A percentile compares a stretch with the other conserved stretches of the same genome.
These are phyloP conservation scores for Fusarium nanum DNA, from an alignment of 2,329 filamentous ascomycete species.

Conservation along the genomic window DNA sequence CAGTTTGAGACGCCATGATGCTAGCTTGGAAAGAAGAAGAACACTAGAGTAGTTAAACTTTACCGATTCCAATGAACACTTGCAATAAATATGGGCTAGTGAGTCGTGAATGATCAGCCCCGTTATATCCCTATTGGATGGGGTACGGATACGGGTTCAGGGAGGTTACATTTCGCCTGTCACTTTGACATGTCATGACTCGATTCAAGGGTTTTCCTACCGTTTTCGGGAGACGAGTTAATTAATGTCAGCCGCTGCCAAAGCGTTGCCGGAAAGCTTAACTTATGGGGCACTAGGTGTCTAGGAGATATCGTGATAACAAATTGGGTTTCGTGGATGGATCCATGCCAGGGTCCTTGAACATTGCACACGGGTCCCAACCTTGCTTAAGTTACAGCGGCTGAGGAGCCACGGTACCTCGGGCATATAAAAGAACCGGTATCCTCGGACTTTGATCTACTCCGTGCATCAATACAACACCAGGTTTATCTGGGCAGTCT, in stretches of 20 bases:
- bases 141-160: rapidly evolving
- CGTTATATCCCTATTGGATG: too few species aligned
- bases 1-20: neutral
- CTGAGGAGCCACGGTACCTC: rapidly evolving
- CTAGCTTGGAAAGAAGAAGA: neutral
- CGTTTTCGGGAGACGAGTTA: neutral
- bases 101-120: neutral
- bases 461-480: neutral
- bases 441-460: neutral
- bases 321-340: too few species aligned
- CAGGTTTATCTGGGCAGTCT: neutral
- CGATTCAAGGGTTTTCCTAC: neutral
- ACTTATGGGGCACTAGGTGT: too few species aligned
- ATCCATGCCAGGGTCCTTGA: too few species aligned
- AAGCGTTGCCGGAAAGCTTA: neutral
- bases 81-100: neutral
- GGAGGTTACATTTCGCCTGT: neutral
- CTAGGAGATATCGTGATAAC: too few species aligned
- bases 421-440: neutral
- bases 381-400: neutral
- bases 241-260: neutral
- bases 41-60: rapidly evolving
- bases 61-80: neutral
- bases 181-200: neutral
- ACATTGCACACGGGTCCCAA: too few species aligned